These are phyloP conservation scores for Fimicolochytrium jonesii DNA, from an alignment of 192 early-diverging fungal genomes.

Conservation along the genomic window DNA sequence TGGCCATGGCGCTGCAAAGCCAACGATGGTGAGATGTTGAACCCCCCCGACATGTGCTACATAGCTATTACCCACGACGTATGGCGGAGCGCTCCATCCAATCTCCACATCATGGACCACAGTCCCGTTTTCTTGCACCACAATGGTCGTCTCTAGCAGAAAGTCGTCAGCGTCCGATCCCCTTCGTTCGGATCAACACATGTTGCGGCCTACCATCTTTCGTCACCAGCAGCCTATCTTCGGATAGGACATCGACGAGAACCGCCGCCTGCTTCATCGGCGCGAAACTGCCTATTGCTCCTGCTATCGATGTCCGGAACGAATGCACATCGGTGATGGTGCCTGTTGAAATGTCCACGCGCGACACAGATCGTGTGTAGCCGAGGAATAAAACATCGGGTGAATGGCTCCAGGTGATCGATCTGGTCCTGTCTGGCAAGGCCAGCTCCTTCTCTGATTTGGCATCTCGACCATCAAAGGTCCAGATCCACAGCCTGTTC, in stretches of 20 bases:
- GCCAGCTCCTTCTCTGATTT: constrained; percentile 70
- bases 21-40: no score
- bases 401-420: constrained; percentile 67
- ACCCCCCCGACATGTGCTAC: no score
- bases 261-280: constrained; percentile 1
- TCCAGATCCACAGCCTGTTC: no score
- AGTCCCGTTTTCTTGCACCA: constrained; percentile 30
- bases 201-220: constrained; percentile 21
- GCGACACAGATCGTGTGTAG: constrained; percentile 4
- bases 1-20: constrained; percentile 55
- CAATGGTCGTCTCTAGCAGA: constrained; percentile 24
- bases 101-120: constrained; percentile 28
- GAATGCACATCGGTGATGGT: constrained; percentile 51
- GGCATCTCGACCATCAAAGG: neutral
- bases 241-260: constrained; percentile 17
- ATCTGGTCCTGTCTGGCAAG: constrained; percentile 64
- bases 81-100: constrained; percentile 37
- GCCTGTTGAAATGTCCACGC: constrained; percentile 57
- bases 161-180: no score
- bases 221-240: constrained; percentile 26
- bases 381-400: constrained; percentile 11
- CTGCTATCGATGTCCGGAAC: constrained; percentile 14
- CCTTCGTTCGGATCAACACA: no score
- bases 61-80: constrained; percentile 57
- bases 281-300: constrained; percentile 25